These are phyloP conservation scores for Trichoderma sp. DNA, from an alignment of 2,329 filamentous ascomycete genomes.

Conservation along the genomic window DNA sequence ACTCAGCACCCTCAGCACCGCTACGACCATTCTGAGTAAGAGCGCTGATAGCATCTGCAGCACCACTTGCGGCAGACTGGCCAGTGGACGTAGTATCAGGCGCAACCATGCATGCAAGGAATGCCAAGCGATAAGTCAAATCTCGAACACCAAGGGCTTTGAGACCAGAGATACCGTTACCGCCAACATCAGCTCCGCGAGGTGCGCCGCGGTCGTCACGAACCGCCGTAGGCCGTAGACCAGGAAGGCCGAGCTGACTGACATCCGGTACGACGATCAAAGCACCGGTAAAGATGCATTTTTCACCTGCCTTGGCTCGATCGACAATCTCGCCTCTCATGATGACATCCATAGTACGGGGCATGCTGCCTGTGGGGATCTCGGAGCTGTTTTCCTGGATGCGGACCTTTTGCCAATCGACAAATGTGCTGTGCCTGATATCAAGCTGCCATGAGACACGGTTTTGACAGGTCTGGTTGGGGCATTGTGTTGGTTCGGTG, in stretches of 20 bases:
- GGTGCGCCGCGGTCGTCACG: constrained; percentile 75
- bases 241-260: constrained; percentile 88
- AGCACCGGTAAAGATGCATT: constrained; percentile 96
- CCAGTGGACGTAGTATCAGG: constrained; percentile 83
- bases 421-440: constrained; percentile 93
- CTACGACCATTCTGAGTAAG: constrained; percentile 61
- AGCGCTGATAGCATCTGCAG: constrained; percentile 81
- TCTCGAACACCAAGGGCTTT: constrained; percentile 94
- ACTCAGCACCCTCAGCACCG: constrained; percentile 63
- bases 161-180: constrained; percentile 81
- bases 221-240: constrained; percentile 77
- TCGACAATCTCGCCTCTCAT: constrained; percentile 96
- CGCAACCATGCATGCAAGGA: constrained; percentile 93
- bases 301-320: constrained; percentile 94
- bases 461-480: constrained; percentile 84
- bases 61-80: constrained; percentile 62
- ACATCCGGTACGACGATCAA: constrained; percentile 97
- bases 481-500: constrained; percentile 94
- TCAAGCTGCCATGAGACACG: constrained; percentile 94
- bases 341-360: constrained; percentile 95
- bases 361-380: constrained; percentile 98
- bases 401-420: constrained; percentile 98
- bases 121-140: constrained; percentile 93
- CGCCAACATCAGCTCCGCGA: constrained; percentile 77
- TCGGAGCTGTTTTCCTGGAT: constrained; percentile 98